Conservation (phyloP, 73 alveolate species). For the Tetrahymena borealis region DNA sequence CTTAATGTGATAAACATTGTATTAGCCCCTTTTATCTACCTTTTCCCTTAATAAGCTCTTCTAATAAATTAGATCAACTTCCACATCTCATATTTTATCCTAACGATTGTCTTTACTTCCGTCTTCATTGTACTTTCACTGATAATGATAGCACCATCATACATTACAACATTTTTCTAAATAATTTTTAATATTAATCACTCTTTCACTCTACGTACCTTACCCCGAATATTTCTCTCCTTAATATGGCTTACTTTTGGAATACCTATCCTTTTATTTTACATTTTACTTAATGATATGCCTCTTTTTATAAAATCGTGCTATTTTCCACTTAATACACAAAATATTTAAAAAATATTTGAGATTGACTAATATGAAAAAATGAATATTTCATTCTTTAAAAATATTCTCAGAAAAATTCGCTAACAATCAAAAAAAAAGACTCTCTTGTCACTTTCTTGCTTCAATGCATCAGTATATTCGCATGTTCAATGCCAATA, state of each 20-base stretch:
- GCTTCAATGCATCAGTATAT: background rate
- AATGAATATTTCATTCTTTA: background rate
- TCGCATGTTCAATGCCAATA: background rate
- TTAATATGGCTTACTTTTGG: background rate
- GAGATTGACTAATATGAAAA: background rate
- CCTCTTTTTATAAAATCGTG: background rate
- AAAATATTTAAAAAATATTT: background rate
- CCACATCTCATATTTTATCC: background rate
- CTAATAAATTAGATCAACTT: background rate
- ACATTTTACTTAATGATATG: background rate
- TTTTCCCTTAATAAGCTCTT: background rate
- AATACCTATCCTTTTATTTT: background rate
- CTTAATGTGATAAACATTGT: background rate
- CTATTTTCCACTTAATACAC: background rate
- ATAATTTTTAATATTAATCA: background rate
- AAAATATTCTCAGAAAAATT: background rate
- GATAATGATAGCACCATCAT: background rate
- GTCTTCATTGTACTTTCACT: background rate
- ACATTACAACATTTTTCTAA: background rate
- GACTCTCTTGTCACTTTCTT: background rate
- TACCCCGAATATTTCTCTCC: background rate
- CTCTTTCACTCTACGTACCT: background rate
- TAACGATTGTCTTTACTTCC: background rate
- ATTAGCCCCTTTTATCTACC: background rate
- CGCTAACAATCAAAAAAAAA: background rate